Evolutionary conservation across 1,284 basidiomycete species (phyloP).

Genomic region (Trichosporon inkin): DNA sequence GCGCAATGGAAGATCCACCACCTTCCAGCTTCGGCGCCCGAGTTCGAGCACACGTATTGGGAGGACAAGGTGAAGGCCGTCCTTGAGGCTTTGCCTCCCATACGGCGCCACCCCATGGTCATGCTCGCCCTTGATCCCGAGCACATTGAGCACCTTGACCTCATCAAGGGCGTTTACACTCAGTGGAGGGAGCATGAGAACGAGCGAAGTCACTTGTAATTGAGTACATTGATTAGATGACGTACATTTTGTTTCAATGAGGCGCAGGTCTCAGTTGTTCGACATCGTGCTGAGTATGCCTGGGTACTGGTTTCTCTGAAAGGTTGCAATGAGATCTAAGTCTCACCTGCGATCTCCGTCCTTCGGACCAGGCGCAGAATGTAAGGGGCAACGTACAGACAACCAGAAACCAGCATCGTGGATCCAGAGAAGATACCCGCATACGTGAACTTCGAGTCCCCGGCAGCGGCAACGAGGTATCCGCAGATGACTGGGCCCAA

Average conservation of each 20-base stretch:
- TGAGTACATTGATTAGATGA: background rate
- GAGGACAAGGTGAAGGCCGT: background rate
- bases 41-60: background rate
- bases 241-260: background rate
- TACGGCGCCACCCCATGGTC: background rate
- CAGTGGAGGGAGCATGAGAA: background rate
- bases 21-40: background rate
- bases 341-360: too few species aligned
- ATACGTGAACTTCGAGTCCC: slow-evolving; percentile 29
- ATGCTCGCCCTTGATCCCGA: slow-evolving; percentile 2
- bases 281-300: too few species aligned
- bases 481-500: slow-evolving; percentile 13
- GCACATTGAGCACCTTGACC: background rate
- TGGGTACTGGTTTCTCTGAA: too few species aligned
- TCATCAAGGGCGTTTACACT: background rate
- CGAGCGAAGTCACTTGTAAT: background rate
- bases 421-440: slow-evolving; percentile 38
- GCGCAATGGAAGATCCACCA: background rate
- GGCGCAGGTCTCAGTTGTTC: background rate
- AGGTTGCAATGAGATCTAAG: background rate
- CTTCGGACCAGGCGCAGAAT: slow-evolving; percentile 14
- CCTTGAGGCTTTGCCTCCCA: background rate
- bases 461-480: slow-evolving; percentile 22
- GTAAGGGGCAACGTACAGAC: slow-evolving; percentile 30
- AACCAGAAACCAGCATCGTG: slow-evolving; percentile 29